Evolutionary conservation across 208 protist genomes (phyloP), one percentile per base, ranked within the genome.

Genomic region (Leptomonas pyrrhocoris): DNA sequence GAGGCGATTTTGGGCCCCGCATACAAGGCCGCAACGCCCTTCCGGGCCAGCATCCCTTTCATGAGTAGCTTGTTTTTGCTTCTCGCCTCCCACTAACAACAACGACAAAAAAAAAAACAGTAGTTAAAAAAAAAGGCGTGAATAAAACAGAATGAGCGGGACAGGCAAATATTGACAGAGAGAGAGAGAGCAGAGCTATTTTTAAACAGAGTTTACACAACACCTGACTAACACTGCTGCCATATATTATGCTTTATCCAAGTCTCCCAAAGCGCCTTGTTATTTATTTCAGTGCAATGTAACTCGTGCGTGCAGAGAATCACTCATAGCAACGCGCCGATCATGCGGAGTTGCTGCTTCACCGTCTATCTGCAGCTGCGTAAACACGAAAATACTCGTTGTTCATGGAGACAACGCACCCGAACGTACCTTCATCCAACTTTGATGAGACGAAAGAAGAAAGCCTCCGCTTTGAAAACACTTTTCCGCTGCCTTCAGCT

Each of bases 1-100:
- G 81, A 92, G 25, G 83, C 82, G 16, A 89, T 73, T 19, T 72
- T 67, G 2, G 87, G 81, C 0, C 73, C 71, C 21, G 80, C 77
- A 68, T 96, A 96, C 38, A 88, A 73, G 2, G 80, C 76, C 12
- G 80, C 79, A 23, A 89, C 48, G 21, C 83, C 79, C 53, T 82
- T 90, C 19, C 79, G 74, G 25, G 87, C 78, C 6, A 79, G 55
- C 61, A 73, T 81, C 16, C 77, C 66, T 28, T 78, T 81, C 85
- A 92, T 93, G 46, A 31, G 23, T 27, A 40, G 19, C 28, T n/a
- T 64, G 15, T 36, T 1, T n/a, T 56, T n/a, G 51, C 19, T 21
- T 31, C 51, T 18, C 28, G 34, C 21, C 25, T 15, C 16, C 51
- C 3, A 53, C 18, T 30, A 28, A 21, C 2, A 25, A 21, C 18